Percentiles rank a stretch among this genome's conserved stretches.
Evolutionary conservation across 2,329 filamentous ascomycete species (phyloP).

Genomic region (Penicillium sp.): DNA sequence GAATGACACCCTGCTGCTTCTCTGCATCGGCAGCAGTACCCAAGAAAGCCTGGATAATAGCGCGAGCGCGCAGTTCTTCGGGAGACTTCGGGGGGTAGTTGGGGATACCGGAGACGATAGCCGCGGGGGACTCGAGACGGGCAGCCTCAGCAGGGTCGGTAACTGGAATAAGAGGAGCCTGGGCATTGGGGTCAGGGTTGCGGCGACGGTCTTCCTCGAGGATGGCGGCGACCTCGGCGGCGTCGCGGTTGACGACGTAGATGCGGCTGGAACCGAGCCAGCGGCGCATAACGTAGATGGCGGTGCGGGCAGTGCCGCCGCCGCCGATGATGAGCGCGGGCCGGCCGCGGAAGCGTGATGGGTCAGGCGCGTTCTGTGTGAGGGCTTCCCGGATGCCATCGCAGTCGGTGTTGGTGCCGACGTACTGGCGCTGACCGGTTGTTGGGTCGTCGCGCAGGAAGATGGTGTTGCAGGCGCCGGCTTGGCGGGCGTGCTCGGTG

Average conservation of each 20-base stretch:
- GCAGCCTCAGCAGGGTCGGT: conserved; percentile 61
- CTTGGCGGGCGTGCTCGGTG: conserved; percentile 68
- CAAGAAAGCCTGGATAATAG: conserved; percentile 48
- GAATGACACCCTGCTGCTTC: conserved; percentile 62
- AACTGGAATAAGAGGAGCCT: conserved; percentile 58
- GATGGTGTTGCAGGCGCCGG: conserved; percentile 79
- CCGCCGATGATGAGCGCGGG: conserved; percentile 75
- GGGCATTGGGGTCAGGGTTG: conserved; percentile 44
- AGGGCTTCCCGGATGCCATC: conserved; percentile 75
- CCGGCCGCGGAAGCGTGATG: conserved; percentile 44
- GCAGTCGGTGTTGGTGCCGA: conserved; percentile 80
- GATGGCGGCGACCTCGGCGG: conserved; percentile 65
- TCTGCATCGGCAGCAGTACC: conserved; percentile 16
- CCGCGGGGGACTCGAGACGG: conserved; percentile 59
- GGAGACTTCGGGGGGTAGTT: conserved; percentile 69
- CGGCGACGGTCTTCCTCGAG: conserved; percentile 63
- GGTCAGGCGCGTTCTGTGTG: conserved; percentile 49
- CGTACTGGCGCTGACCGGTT: conserved; percentile 54
- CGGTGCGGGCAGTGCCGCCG: conserved; percentile 74
- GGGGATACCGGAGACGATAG: conserved; percentile 72
- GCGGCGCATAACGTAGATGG: conserved; percentile 71
- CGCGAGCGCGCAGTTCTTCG: conserved; percentile 61
- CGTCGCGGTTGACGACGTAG: conserved; percentile 76
- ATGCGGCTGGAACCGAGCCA: conserved; percentile 68
- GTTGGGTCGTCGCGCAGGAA: conserved; percentile 54